These are phyloP conservation scores for Dicorynia guianensis DNA, from an alignment of 306 rosid genomes.

Conservation along the genomic window DNA sequence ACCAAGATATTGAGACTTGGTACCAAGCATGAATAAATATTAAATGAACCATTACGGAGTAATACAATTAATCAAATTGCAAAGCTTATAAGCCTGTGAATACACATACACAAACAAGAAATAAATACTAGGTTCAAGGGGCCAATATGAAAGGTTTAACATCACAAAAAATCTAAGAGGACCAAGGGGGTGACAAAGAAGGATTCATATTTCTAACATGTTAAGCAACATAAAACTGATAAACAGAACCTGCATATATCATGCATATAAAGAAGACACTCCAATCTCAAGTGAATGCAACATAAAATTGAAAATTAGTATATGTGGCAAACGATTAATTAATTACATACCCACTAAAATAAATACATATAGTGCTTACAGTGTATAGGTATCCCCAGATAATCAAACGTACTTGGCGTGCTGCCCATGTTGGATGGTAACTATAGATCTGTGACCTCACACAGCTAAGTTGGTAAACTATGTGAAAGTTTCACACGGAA, in stretches of 20 bases:
- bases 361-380: conserved; percentile 29
- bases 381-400: conserved; percentile 13
- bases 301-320: conserved; percentile 25
- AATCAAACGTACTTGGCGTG: conserved; percentile 40
- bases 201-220: conserved; percentile 14
- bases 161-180: conserved; percentile 10
- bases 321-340: conserved; percentile 21
- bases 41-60: conserved; percentile 17
- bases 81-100: not conserved
- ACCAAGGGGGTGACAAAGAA: conserved; percentile 18
- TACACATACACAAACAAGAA: not conserved
- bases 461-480: conserved; percentile 15
- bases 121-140: conserved; percentile 6
- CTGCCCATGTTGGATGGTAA: conserved; percentile 25
- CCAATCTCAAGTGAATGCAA: not conserved
- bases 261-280: not conserved
- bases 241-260: not conserved
- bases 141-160: conserved; percentile 7
- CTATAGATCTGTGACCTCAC: conserved; percentile 25
- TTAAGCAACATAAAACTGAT: conserved; percentile 14
- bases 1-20: conserved; percentile 18
- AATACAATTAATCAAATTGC: conserved; percentile 1
- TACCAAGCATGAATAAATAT: conserved; percentile 22
- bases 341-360: conserved; percentile 22
- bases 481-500: conserved; percentile 26